Percentiles rank a stretch among this genome's conserved stretches.
Conservation (phyloP, 2,329 filamentous ascomycete species). For the Alternaria brassicicola region DNA sequence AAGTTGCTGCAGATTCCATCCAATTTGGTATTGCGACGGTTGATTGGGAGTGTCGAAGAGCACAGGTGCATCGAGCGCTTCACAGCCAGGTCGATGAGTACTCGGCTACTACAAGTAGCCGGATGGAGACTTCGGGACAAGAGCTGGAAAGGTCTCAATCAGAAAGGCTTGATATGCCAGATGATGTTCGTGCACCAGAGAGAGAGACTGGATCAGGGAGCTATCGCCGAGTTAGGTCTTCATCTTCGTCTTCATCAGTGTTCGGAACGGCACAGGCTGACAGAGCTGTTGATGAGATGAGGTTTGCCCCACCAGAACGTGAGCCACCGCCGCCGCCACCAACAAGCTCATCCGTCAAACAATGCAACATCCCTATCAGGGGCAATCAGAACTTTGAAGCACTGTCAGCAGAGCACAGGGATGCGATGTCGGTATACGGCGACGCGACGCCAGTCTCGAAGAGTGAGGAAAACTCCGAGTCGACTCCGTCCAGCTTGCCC, state of each 20-base stretch:
- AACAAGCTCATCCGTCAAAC: background rate
- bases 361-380: background rate
- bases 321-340: background rate
- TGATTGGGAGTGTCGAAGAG: slow-evolving; percentile 4
- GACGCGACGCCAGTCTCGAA: background rate
- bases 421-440: background rate
- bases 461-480: no score
- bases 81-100: background rate
- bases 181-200: background rate
- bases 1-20: background rate
- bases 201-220: background rate
- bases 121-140: background rate
- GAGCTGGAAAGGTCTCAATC: accelerated
- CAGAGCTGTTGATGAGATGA: background rate
- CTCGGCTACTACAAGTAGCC: background rate
- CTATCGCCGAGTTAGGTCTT: accelerated
- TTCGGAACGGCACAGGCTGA: background rate
- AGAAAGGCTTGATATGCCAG: background rate
- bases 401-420: background rate
- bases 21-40: background rate
- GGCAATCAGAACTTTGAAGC: accelerated
- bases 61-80: background rate
- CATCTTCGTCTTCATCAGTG: background rate
- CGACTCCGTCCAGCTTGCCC: background rate
- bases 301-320: background rate